phyloP scores from a whole-genome alignment of 2,329 filamentous ascomycete genomes.

The Neofusicoccum sp. region DNA sequence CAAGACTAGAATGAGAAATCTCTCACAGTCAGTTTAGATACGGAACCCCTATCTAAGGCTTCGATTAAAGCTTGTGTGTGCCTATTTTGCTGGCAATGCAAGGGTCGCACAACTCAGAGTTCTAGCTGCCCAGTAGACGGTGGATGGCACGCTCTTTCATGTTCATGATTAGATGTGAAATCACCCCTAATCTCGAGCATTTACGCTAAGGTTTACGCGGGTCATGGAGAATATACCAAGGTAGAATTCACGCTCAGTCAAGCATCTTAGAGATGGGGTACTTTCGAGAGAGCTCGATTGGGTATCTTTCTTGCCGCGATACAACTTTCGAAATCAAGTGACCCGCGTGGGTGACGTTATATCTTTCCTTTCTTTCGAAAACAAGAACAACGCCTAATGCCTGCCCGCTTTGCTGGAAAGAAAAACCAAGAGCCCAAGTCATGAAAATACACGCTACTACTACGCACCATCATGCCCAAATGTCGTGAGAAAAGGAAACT shows the following conservation, averaged over 20 bases:
- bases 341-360: conserved; percentile 15
- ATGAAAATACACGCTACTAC: conserved; percentile 2
- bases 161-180: no score
- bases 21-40: no score
- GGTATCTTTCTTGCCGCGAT: conserved; percentile 1
- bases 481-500: neutral
- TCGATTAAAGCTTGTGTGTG: no score
- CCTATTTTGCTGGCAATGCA: no score
- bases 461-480: neutral
- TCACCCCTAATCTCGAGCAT: no score
- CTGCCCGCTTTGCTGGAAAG: neutral
- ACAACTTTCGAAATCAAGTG: conserved; percentile 1
- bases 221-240: neutral
- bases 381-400: neutral
- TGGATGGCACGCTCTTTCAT: no score
- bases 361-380: conserved; percentile 13
- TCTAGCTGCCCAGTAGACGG: no score
- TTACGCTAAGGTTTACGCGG: no score
- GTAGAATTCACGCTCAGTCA: neutral
- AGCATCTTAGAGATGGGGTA: neutral
- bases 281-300: neutral
- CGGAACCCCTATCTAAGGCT: no score
- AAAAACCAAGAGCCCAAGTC: neutral
- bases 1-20: no score
- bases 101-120: no score